A percentile compares a stretch with the other conserved stretches of the same genome.
Conservation (phyloP, 2,329 filamentous ascomycete genomes). For the Sphaerulina vaccinii region DNA sequence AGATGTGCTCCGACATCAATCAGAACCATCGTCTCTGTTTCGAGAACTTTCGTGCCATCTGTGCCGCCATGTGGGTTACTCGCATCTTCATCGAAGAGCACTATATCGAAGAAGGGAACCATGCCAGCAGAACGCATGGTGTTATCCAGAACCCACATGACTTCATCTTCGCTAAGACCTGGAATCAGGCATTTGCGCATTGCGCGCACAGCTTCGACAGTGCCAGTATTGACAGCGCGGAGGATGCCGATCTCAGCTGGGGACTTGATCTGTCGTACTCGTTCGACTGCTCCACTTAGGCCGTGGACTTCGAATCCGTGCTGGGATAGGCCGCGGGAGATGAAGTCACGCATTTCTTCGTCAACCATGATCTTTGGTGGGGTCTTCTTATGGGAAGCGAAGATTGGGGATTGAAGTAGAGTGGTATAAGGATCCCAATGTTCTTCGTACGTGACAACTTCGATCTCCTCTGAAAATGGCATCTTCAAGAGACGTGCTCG, state of each 20-base stretch:
- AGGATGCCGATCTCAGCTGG: slow-evolving; percentile 57
- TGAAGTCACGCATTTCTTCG: slow-evolving; percentile 64
- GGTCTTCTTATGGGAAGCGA: slow-evolving; percentile 22
- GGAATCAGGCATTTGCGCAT: slow-evolving; percentile 57
- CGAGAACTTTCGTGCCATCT: slow-evolving; percentile 51
- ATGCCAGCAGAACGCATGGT: slow-evolving; percentile 56
- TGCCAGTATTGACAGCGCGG: slow-evolving; percentile 63
- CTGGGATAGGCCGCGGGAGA: slow-evolving; percentile 55
- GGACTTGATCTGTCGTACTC: slow-evolving; percentile 60
- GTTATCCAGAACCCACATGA: slow-evolving; percentile 56
- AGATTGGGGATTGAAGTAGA: slow-evolving; percentile 38
- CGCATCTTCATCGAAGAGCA: slow-evolving; percentile 59
- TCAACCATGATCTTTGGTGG: slow-evolving; percentile 58
- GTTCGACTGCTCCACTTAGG: slow-evolving; percentile 55
- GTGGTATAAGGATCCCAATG: slow-evolving; percentile 64
- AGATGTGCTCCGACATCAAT: slow-evolving; percentile 64
- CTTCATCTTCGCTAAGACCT: slow-evolving; percentile 59
- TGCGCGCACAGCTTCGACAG: slow-evolving; percentile 59
- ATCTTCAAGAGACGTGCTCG: slow-evolving; percentile 60
- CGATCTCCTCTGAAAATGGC: slow-evolving; percentile 52
- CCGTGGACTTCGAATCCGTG: slow-evolving; percentile 59
- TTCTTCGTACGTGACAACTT: slow-evolving; percentile 62
- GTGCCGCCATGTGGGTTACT: slow-evolving; percentile 56
- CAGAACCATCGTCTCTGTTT: slow-evolving; percentile 57
- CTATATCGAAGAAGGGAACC: slow-evolving; percentile 62